Evolutionary conservation across 805 yeast species (phyloP).

Genomic region (Metschnikowia vanudenii): DNA sequence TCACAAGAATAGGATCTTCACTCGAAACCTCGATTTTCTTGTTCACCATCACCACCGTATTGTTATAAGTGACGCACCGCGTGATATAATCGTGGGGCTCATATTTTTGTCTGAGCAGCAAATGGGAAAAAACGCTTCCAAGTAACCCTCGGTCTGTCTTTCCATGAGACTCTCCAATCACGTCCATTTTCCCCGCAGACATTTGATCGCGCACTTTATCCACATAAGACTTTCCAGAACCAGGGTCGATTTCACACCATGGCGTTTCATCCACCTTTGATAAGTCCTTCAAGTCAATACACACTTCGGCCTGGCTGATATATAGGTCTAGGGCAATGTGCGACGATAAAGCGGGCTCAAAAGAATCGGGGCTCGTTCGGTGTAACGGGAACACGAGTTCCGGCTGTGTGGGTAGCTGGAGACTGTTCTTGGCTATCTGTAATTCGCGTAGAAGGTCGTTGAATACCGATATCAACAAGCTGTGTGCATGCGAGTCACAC

Average conservation of each 20-base stretch:
- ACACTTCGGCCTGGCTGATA: slow-evolving; percentile 59
- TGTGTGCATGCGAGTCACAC: slow-evolving; percentile 18
- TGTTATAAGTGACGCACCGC: slow-evolving; percentile 58
- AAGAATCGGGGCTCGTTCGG: slow-evolving; percentile 33
- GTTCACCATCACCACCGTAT: slow-evolving; percentile 58
- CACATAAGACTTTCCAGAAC: slow-evolving; percentile 49
- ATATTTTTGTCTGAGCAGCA: slow-evolving; percentile 30
- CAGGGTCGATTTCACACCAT: slow-evolving; percentile 55
- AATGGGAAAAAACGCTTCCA: slow-evolving; percentile 24
- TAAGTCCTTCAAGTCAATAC: slow-evolving; percentile 57
- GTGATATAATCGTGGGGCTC: slow-evolving; percentile 53
- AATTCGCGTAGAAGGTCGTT: slow-evolving; percentile 25
- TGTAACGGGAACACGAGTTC: slow-evolving; percentile 57
- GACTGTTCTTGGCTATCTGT: slow-evolving; percentile 25
- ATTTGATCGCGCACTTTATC: slow-evolving; percentile 59
- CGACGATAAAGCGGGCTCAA: slow-evolving; percentile 49
- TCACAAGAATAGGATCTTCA: slow-evolving; percentile 65
- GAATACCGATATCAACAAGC: slow-evolving; percentile 26
- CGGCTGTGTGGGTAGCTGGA: slow-evolving; percentile 52
- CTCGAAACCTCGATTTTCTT: slow-evolving; percentile 60
- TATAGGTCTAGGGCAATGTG: slow-evolving; percentile 55
- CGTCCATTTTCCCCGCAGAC: slow-evolving; percentile 26
- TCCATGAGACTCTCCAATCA: slow-evolving; percentile 1
- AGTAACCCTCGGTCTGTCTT: slow-evolving; percentile 16
- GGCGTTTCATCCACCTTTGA: slow-evolving; percentile 53